Conservation (phyloP, 2,329 filamentous ascomycete genomes). For the Colletotrichum salicis region DNA sequence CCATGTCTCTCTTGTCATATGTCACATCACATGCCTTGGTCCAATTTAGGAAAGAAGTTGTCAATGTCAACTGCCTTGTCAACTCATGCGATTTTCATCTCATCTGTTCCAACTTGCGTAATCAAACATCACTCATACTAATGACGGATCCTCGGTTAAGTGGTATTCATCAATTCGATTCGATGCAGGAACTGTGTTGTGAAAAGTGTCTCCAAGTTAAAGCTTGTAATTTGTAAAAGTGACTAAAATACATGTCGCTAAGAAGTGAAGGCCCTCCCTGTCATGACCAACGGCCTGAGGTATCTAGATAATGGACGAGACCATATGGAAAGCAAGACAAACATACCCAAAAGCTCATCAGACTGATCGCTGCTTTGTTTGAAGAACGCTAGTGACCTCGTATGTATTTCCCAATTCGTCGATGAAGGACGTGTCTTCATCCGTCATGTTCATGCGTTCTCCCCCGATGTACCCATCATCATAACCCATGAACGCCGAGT, state of each 20-base stretch:
- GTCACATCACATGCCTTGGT: background rate
- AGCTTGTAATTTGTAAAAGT: slow-evolving; percentile 21
- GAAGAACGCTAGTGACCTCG: slow-evolving; percentile 8
- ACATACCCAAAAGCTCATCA: background rate
- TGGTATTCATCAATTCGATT: too few species aligned
- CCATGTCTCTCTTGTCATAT: background rate
- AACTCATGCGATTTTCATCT: too few species aligned
- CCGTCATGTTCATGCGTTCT: background rate
- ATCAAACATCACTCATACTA: too few species aligned
- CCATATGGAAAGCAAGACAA: background rate
- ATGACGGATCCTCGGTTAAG: too few species aligned
- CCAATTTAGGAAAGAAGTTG: background rate
- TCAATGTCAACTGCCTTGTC: too few species aligned
- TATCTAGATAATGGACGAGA: slow-evolving; percentile 20
- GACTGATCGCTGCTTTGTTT: slow-evolving; percentile 9
- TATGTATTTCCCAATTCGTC: slow-evolving; percentile 13
- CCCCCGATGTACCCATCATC: slow-evolving; percentile 2
- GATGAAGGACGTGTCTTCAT: background rate
- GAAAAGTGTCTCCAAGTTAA: background rate
- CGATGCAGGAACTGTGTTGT: too few species aligned
- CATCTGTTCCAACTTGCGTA: too few species aligned
- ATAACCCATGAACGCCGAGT: slow-evolving; percentile 18
- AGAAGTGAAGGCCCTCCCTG: slow-evolving; percentile 23
- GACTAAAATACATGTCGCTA: slow-evolving; percentile 11
- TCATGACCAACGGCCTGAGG: slow-evolving; percentile 20